Evolutionary conservation across 495 filamentous ascomycete species (phyloP), one percentile per base, ranked within the genome.

Genomic region (Hypoxylon perforatum): DNA sequence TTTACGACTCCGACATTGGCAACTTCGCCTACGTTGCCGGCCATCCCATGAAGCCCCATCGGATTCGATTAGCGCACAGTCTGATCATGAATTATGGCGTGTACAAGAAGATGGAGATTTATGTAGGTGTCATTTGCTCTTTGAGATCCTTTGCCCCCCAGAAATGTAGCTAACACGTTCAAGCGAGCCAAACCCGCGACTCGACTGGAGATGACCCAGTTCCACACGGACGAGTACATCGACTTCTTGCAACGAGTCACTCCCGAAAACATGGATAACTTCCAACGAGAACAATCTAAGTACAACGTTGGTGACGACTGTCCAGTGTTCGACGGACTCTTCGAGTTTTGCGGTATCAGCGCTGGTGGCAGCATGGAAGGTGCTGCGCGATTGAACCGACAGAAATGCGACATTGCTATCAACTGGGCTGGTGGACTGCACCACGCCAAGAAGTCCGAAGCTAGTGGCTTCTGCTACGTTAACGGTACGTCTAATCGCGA

Each of bases 271-370:
- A 99, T 99, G 96, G 95, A 99, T 61, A 81, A 84, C 18, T 98
- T 90, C 69, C 85, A 90, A 49, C 91, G 95, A 60, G 95, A 99
- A 75, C 95, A 99, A 75, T 89, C 89, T 49, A 94, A 95, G 68
- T 99, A 96, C 83, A 99, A 98, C 62, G 95, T 99, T 50, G 95
- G 95, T 45, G 95, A 99, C 64, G 95, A 99, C 68, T 98, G 95
- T 75, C 95, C 95, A 0, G 94, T 99, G 1, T 99, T 99, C 65
- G 96, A 98, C 68, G 95, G 95, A 21, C 87, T 99, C 2, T 99
- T 97, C 70, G 94, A 99, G 74, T 99, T 97, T 79, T 99, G 96
- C 73, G 93, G 93, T 7, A 97, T 98, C 70, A 97, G 93, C 74
- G 95, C 96, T 15, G 95, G 95, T 63, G 95, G 95, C 35, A 96